Evolutionary conservation across 306 rosid species (phyloP), one percentile per base, ranked within the genome.

Genomic region (Abrus pulchellus): DNA sequence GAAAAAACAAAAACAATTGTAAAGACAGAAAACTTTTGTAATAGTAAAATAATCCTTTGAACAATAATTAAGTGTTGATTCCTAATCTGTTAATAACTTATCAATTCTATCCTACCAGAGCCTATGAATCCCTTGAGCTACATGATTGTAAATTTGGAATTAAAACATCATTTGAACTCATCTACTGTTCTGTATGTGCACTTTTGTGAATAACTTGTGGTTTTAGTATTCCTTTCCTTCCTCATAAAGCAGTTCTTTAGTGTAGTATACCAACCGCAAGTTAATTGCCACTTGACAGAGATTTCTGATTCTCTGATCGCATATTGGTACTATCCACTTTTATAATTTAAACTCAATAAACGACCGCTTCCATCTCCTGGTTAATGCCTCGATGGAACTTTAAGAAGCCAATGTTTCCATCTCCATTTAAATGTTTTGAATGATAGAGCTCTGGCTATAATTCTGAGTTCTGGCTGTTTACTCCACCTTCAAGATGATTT

Each of bases 141-240:
- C 29, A 3, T 8, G 60, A 29, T 69, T 53, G 1, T 75, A 54
- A 20, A 20, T 20, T 20, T 20, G 20, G 20, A 20, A 36, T 33
- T 45, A 32, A 56, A 44, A 10, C 14, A 4, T 29, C 30, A 14
- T 45, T 44, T 27, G 28, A 45, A 3, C 69, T 56, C 61, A 45
- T 54, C 43, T 34, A 33, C 48, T 14, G 59, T 65, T 76, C 57
- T 62, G 49, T 10, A 30, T 44, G 33, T 30, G 73, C 59, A 36
- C 36, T 61, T 68, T 28, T 52, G 14, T 80, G n/a, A 71, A 38
- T 40, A 52, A 40, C 40, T 70, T 52, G 54, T 80, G 38, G 56
- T 54, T 48, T 53, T 57, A 62, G 57, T 57, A 20, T 60, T 80
- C 55, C 36, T 81, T 69, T 47, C 57, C 82, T 60, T 82, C 67